phyloP scores from a whole-genome alignment of 2,329 filamentous ascomycete species.

The Colletotrichum trifolii region DNA sequence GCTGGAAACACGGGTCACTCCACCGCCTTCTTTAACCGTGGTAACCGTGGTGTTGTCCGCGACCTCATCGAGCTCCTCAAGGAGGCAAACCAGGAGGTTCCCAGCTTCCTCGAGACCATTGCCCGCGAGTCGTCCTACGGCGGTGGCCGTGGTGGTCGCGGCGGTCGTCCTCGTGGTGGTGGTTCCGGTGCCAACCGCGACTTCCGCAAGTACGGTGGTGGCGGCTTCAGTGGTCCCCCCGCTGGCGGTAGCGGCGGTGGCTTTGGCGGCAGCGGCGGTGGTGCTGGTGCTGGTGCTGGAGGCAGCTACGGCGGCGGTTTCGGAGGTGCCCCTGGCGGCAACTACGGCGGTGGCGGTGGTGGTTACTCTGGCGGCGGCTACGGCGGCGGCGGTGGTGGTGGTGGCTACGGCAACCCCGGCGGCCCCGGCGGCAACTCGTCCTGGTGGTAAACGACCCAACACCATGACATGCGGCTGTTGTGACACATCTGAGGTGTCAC shows the following conservation, averaged over 20 bases:
- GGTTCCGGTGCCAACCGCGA: constrained; percentile 82
- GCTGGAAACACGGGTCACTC: constrained; percentile 98
- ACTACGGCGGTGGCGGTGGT: constrained; percentile 56
- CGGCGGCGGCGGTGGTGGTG: constrained; percentile 59
- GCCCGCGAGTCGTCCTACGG: constrained; percentile 92
- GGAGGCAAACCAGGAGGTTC: constrained; percentile 98
- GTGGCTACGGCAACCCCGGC: constrained; percentile 77
- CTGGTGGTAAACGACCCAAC: constrained; percentile 69
- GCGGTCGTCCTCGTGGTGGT: constrained; percentile 77
- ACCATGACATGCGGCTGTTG: constrained; percentile 20
- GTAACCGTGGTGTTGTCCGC: constrained; percentile 96
- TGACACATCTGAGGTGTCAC: constrained; percentile 4
- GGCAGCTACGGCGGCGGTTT: constrained; percentile 65
- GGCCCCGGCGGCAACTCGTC: constrained; percentile 72
- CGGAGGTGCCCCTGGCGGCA: constrained; percentile 58
- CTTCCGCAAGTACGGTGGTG: constrained; percentile 82
- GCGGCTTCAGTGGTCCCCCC: constrained; percentile 59
- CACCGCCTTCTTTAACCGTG: constrained; percentile 99
- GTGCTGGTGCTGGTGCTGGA: constrained; percentile 47
- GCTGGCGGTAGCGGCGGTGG: constrained; percentile 57
- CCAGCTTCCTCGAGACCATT: constrained; percentile 94
- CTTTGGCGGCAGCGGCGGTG: constrained; percentile 52
- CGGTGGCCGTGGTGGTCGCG: constrained; percentile 72
- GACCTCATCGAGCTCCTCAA: constrained; percentile 98
- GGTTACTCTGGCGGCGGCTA: constrained; percentile 51